Percentiles rank a stretch among this genome's conserved stretches.
phyloP scores from a whole-genome alignment of 371 early-diverging fungal species.

The Syncephalis plumigaleata region DNA sequence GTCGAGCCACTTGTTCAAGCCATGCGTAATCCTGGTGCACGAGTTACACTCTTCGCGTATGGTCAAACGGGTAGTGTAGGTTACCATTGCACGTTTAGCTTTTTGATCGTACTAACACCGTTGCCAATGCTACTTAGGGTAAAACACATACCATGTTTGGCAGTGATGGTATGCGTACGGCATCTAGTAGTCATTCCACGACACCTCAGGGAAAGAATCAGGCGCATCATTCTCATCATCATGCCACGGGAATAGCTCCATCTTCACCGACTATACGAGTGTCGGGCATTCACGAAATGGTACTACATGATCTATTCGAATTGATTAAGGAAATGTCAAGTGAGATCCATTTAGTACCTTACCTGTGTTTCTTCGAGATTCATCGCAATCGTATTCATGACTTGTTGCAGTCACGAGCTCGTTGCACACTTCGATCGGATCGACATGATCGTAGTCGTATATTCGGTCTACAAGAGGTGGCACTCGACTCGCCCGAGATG shows the following conservation, averaged over 20 bases:
- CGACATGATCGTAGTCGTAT: neutral
- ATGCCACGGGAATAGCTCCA: no score
- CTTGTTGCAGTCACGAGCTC: neutral
- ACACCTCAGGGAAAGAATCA: no score
- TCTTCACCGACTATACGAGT: neutral
- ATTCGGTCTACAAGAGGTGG: neutral
- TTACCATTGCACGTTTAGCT: neutral
- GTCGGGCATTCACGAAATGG: neutral
- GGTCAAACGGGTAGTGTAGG: slow-evolving; percentile 1
- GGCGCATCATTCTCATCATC: no score
- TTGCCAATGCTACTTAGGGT: neutral
- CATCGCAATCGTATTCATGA: neutral
- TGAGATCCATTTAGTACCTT: neutral
- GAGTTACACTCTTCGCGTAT: neutral
- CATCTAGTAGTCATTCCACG: no score
- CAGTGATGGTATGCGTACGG: neutral
- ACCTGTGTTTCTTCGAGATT: neutral
- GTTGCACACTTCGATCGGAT: neutral
- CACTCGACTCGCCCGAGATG: neutral
- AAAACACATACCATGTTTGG: neutral
- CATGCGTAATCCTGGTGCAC: neutral
- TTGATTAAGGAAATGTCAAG: neutral
- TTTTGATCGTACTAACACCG: neutral
- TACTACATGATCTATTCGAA: neutral
- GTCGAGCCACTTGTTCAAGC: neutral